A percentile compares a stretch with the other conserved stretches of the same genome.
phyloP scores from a whole-genome alignment of 805 yeast species.

The Cyberlindnera lachancei region DNA sequence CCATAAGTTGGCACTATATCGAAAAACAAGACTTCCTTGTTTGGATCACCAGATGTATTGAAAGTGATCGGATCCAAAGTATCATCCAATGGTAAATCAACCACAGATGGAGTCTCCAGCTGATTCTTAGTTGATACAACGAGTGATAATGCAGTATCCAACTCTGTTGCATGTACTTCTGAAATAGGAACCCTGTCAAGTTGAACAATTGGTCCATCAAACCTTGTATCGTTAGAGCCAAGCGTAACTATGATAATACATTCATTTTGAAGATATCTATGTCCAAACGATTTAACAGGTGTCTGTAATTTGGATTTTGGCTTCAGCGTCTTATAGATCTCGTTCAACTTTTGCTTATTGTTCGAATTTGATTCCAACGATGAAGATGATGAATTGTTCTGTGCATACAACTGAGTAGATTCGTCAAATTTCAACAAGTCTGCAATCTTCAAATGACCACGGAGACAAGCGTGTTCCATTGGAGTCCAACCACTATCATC shows the following conservation, averaged over 20 bases:
- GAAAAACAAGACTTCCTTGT: constrained; percentile 57
- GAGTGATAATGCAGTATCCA: constrained; percentile 81
- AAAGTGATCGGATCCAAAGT: constrained; percentile 69
- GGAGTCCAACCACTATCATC: constrained; percentile 96
- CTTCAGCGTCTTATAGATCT: constrained; percentile 14
- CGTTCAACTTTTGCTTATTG: constrained; percentile 8
- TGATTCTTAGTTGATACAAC: constrained; percentile 37
- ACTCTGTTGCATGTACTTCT: constrained; percentile 70
- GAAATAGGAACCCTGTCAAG: constrained; percentile 70
- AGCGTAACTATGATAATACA: constrained; percentile 72
- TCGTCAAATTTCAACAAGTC: constrained; percentile 48
- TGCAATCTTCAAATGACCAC: constrained; percentile 77
- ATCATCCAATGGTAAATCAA: constrained; percentile 82
- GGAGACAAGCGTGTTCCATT: constrained; percentile 88
- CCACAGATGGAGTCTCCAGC: constrained; percentile 43
- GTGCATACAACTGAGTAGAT: constrained; percentile 25
- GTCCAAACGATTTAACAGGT: constrained; percentile 82
- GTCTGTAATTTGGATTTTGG: constrained; percentile 10
- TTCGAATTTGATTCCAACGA: not conserved
- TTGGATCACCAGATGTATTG: constrained; percentile 43
- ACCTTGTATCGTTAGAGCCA: constrained; percentile 79
- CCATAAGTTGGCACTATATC: constrained; percentile 89
- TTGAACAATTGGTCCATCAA: constrained; percentile 48
- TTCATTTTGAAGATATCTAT: constrained; percentile 58
- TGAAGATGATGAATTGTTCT: constrained; percentile 3